A percentile compares a stretch with the other conserved stretches of the same genome.
These are phyloP conservation scores for Erodium trifolium DNA, from an alignment of 441 rosid species.

Conservation along the genomic window DNA sequence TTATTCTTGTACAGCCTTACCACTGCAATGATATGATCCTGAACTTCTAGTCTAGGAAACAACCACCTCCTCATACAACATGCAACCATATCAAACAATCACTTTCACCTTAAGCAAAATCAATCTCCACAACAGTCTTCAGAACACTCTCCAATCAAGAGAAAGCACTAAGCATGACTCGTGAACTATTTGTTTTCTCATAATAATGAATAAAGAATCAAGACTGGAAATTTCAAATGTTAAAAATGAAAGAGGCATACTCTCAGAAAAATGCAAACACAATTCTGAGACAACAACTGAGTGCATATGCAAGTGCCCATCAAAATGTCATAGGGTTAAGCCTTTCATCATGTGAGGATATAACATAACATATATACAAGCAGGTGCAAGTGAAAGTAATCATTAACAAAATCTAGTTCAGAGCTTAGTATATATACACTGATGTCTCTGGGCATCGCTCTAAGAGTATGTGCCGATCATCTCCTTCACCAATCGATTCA, in stretches of 20 bases:
- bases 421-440: slow-evolving; percentile 31
- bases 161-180: background rate
- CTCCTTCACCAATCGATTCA: slow-evolving; percentile 66
- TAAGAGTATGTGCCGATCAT: slow-evolving; percentile 47
- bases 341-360: background rate
- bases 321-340: background rate
- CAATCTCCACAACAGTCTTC: background rate
- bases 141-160: background rate
- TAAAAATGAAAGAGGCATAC: background rate
- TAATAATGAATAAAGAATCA: background rate
- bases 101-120: too few relatives aligned
- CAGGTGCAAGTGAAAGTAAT: background rate
- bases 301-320: too few relatives aligned
- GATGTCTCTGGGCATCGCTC: slow-evolving; percentile 54
- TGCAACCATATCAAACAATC: too few relatives aligned
- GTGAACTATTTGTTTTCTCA: background rate
- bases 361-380: background rate
- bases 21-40: background rate
- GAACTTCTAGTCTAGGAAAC: background rate
- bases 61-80: background rate
- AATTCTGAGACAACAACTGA: too few relatives aligned
- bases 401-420: background rate
- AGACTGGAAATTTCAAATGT: background rate
- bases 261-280: background rate
- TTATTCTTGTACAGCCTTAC: background rate